Evolutionary conservation across 2,329 filamentous ascomycete species (phyloP), one percentile per base, ranked within the genome.

Genomic region (Fusarium chuoi): DNA sequence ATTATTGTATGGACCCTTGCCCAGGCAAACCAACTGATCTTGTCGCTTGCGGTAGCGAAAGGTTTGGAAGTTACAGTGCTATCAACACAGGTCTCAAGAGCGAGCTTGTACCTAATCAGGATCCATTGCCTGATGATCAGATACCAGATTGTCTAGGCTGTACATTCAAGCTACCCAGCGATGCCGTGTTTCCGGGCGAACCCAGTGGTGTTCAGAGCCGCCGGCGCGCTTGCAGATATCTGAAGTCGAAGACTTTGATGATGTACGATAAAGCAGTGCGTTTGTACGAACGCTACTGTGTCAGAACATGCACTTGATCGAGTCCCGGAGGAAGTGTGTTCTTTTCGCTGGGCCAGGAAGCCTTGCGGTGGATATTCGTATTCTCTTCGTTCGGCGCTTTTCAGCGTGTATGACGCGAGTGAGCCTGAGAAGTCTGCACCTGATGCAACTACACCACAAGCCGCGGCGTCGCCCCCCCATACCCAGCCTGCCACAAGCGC

Each of bases 401-500:
- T 28, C 26, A 55, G 51, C 36, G 26, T 41, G 2, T 55, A 41
- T 17, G 36, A 55, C 3, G 15, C 20, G 17, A 41, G 3, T 7
- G 7, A n/a, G 20, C 20, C 24, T 5, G 20, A n/a, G 36, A n/a
- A 14, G 35, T 1, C 36, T 13, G 24, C 7, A 2, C 20, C 36
- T 17, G 6, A 14, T 10, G 20, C 15, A 13, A 10, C 20, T n/a
- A 41, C 26, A 6, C 1, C 20, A 1, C 7, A n/a, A n/a, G 7
- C 2, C 18, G 13, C 9, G 0, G 0, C 14, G 26, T 17, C 18
- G 7, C 14, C 33, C 17, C 17, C 18, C 3, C 5, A 8, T 4
- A 9, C 51, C 1, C 20, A 36, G 15, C 0, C 24, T 26, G 5
- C 51, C 33, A 7, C 5, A 10, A 0, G 2, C 10, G 3, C 14